Evolutionary conservation across 306 rosid genomes (phyloP).

Genomic region (Quercus agrifolia): DNA sequence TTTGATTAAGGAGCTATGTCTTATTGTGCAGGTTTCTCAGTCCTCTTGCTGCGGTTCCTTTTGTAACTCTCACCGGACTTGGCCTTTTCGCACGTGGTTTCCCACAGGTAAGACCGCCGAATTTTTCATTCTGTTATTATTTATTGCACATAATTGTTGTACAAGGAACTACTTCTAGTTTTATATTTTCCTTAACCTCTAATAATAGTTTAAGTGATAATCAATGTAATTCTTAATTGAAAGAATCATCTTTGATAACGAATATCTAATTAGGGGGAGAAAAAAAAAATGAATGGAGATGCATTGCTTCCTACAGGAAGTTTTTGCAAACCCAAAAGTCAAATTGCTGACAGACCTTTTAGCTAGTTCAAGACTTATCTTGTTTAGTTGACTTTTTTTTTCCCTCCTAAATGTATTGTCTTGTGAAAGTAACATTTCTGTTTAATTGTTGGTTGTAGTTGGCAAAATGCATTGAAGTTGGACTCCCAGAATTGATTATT

Average conservation of each 20-base stretch:
- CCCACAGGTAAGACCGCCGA: slow-evolving; percentile 48
- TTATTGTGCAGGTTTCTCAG: slow-evolving; percentile 64
- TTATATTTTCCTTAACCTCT: not conserved
- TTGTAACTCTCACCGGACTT: slow-evolving; percentile 81
- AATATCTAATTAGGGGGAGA: no score
- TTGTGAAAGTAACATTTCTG: not conserved
- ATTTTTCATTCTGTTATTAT: not conserved
- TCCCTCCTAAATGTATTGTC: not conserved
- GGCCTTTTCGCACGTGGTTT: slow-evolving; percentile 68
- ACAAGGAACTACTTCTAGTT: not conserved
- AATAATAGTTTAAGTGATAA: no score
- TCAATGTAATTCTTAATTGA: not conserved
- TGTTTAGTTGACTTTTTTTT: not conserved
- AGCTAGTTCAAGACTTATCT: not conserved
- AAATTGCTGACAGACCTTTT: not conserved
- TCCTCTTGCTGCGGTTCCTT: slow-evolving; percentile 79
- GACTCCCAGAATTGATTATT: slow-evolving; percentile 77
- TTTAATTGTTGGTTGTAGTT: slow-evolving; percentile 49
- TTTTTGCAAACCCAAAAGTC: not conserved
- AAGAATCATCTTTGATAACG: not conserved
- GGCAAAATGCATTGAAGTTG: slow-evolving; percentile 84
- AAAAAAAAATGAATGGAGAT: no score
- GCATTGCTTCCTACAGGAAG: not conserved
- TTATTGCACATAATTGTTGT: not conserved
- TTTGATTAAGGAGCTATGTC: slow-evolving; percentile 17